Evolutionary conservation across 2,329 filamentous ascomycete species (phyloP).

Genomic region (Ophiostoma ulmi): DNA sequence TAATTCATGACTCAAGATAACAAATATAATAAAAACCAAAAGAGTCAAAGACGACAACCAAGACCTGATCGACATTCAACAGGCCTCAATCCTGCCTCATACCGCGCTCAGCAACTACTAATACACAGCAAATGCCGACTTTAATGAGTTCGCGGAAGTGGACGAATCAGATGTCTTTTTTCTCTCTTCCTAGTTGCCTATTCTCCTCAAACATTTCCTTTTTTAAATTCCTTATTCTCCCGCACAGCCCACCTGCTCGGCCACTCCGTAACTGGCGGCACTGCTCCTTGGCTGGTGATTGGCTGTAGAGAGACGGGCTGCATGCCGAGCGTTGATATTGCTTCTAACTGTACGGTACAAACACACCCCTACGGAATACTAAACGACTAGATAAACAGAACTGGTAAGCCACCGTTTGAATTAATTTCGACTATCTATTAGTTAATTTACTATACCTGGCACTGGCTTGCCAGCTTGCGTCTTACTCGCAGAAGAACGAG

Average conservation of each 20-base stretch:
- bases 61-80: neutral
- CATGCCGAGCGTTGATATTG: neutral
- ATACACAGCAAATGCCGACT: neutral
- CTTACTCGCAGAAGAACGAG: constrained; percentile 14
- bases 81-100: neutral
- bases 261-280: constrained; percentile 7
- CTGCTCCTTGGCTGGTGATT: neutral
- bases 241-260: constrained; percentile 6
- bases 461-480: neutral
- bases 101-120: neutral
- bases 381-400: neutral
- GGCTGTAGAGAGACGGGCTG: neutral
- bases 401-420: neutral
- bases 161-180: constrained; percentile 1
- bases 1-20: too few species aligned
- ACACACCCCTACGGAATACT: too few species aligned
- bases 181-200: neutral
- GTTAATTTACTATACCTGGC: neutral
- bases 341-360: too few species aligned
- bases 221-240: neutral
- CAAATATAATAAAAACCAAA: too few species aligned
- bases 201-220: neutral
- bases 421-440: neutral
- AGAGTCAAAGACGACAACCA: neutral
- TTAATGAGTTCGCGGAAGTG: neutral